Percentiles rank a stretch among this genome's conserved stretches.
Evolutionary conservation across 2,329 filamentous ascomycete genomes (phyloP).

Genomic region (Ceratocystiopsis minuta): DNA sequence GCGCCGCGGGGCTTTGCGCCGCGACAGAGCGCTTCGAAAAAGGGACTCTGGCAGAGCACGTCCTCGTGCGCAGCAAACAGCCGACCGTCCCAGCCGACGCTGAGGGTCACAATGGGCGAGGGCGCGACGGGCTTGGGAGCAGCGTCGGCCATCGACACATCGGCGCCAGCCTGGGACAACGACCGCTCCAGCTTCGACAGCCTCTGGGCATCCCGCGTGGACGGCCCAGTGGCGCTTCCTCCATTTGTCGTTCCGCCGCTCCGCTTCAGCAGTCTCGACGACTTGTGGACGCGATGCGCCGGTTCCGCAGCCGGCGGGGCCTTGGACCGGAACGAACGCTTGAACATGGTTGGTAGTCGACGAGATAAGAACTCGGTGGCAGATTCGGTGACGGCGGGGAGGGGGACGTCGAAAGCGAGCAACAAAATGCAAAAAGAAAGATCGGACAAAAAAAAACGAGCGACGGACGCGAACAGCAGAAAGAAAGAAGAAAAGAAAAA

Average conservation of each 20-base stretch:
- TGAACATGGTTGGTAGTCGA: conserved; percentile 51
- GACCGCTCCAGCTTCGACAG: conserved; percentile 73
- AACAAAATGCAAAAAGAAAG: conserved; percentile 25
- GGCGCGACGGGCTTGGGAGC: conserved; percentile 19
- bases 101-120: conserved; percentile 69
- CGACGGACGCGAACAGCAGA: conserved; percentile 17
- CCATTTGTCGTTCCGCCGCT: conserved; percentile 8
- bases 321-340: conserved; percentile 72
- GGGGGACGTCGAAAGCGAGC: conserved; percentile 8
- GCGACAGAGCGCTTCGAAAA: conserved; percentile 56
- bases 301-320: conserved; percentile 18
- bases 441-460: conserved; percentile 21
- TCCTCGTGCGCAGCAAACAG: conserved; percentile 93
- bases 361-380: not conserved
- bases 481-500: conserved; percentile 16
- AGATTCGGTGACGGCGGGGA: conserved; percentile 1
- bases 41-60: conserved; percentile 70
- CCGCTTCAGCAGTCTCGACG: conserved; percentile 64
- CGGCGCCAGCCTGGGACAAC: conserved; percentile 33
- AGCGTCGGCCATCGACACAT: conserved; percentile 16
- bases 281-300: conserved; percentile 60
- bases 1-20: not conserved
- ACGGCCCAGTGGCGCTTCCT: conserved; percentile 14
- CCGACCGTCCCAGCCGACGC: conserved; percentile 67
- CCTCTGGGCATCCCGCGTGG: conserved; percentile 56